Evolutionary conservation across 2,329 filamentous ascomycete genomes (phyloP).

Genomic region (Stenocarpella maydis): DNA sequence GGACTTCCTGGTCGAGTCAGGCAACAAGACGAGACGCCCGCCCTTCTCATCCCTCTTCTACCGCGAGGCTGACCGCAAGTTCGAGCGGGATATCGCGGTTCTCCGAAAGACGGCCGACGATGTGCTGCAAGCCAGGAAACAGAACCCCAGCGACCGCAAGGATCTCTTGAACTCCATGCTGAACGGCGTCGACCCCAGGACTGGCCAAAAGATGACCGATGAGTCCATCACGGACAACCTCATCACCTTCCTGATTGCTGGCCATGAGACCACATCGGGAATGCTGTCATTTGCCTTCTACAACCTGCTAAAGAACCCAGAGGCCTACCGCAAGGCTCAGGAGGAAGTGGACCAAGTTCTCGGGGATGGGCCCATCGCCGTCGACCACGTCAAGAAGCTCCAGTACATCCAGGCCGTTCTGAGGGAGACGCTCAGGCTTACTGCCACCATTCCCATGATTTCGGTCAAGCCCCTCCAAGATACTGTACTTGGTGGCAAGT

Average conservation of each 20-base stretch:
- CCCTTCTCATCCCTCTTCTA: constrained; percentile 59
- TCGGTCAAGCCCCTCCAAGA: constrained; percentile 60
- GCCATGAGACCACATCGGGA: constrained; percentile 76
- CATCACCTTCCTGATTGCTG: constrained; percentile 76
- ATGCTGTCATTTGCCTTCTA: constrained; percentile 72
- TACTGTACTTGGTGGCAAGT: constrained; percentile 67
- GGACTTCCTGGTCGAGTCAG: constrained; percentile 66
- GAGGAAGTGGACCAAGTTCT: constrained; percentile 73
- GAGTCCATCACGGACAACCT: constrained; percentile 73
- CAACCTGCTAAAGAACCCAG: constrained; percentile 70
- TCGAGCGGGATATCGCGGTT: constrained; percentile 60
- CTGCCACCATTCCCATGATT: constrained; percentile 67
- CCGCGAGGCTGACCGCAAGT: constrained; percentile 58
- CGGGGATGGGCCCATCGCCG: constrained; percentile 63
- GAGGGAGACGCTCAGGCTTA: constrained; percentile 71
- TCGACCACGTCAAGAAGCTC: constrained; percentile 70
- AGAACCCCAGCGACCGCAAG: constrained; percentile 63
- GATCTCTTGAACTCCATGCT: constrained; percentile 78
- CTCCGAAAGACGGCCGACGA: constrained; percentile 64
- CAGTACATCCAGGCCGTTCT: constrained; percentile 72
- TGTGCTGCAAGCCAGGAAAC: constrained; percentile 66
- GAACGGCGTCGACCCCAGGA: constrained; percentile 71
- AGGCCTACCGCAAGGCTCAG: constrained; percentile 66
- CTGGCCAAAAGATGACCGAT: constrained; percentile 70
- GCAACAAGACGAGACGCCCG: constrained; percentile 57